Evolutionary conservation across 257 asterid species (phyloP).

Genomic region (Plectranthus barbatus): DNA sequence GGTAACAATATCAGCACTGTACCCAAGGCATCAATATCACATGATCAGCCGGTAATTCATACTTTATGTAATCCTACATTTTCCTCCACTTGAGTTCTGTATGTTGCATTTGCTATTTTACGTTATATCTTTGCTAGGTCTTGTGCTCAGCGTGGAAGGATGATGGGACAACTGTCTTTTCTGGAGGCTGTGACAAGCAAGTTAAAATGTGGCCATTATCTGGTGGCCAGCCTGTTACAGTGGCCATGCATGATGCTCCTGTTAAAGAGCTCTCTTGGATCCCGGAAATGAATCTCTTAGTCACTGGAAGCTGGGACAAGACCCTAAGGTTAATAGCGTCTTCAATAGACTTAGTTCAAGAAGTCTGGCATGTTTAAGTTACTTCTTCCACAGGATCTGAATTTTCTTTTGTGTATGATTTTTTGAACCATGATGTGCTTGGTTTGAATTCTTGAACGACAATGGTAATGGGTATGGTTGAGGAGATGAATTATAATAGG

Average conservation of each 20-base stretch:
- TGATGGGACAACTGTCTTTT: constrained; percentile 89
- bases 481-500: too few species aligned
- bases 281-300: constrained; percentile 82
- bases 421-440: neutral
- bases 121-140: constrained; percentile 44
- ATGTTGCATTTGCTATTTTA: neutral
- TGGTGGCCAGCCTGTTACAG: constrained; percentile 76
- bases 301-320: constrained; percentile 92
- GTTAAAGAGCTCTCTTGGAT: constrained; percentile 86
- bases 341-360: neutral
- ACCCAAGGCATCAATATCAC: constrained; percentile 74
- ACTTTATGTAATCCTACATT: neutral
- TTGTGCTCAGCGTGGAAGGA: constrained; percentile 92
- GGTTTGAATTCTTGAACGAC: neutral
- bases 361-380: too few species aligned
- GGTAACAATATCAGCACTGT: constrained; percentile 48
- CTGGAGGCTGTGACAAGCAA: constrained; percentile 98
- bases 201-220: constrained; percentile 93
- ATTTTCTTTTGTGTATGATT: neutral
- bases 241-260: constrained; percentile 90
- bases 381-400: too few species aligned
- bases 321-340: constrained; percentile 53
- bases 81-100: neutral
- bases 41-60: constrained; percentile 75
- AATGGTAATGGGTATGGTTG: too few species aligned